phyloP scores from a whole-genome alignment of 495 filamentous ascomycete species.

The Sordaria brevicollis region DNA sequence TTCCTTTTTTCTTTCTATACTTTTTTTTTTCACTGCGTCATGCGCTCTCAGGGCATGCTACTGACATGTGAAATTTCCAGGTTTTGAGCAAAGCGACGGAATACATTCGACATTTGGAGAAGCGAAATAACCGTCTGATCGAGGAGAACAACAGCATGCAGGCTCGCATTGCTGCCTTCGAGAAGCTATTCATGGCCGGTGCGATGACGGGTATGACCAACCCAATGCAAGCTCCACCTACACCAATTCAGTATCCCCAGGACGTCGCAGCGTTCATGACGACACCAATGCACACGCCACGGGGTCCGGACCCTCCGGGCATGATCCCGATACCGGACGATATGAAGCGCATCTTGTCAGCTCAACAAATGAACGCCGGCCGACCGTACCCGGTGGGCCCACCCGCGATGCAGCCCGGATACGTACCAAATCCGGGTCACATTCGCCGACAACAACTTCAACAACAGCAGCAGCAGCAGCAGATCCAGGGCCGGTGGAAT shows the following conservation, averaged over 20 bases:
- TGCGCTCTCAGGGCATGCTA: not conserved
- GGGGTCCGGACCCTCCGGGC: conserved; percentile 42
- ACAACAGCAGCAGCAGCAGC: conserved; percentile 24
- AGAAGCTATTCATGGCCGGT: conserved; percentile 54
- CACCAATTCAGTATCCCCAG: conserved; percentile 37
- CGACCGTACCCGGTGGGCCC: conserved; percentile 32
- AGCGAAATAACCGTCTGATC: conserved; percentile 67
- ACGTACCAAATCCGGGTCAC: conserved; percentile 22
- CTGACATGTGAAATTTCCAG: conserved; percentile 17
- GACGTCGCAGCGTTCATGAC: conserved; percentile 21
- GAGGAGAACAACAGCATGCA: conserved; percentile 74
- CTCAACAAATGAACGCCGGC: conserved; percentile 30
- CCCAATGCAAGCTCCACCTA: conserved; percentile 34
- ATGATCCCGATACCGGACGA: conserved; percentile 70
- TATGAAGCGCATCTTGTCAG: conserved; percentile 56
- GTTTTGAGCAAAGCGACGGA: conserved; percentile 88
- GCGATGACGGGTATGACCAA: conserved; percentile 39
- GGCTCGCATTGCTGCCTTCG: conserved; percentile 55
- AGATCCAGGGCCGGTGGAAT: conserved; percentile 27
- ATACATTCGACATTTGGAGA: conserved; percentile 89
- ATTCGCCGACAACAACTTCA: conserved; percentile 35
- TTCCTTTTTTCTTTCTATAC: not conserved
- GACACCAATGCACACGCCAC: conserved; percentile 22
- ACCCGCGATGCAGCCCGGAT: conserved; percentile 21
- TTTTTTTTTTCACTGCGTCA: not conserved